Evolutionary conservation across 495 filamentous ascomycete species (phyloP).

Genomic region (Aspergillus sclerotioniger): DNA sequence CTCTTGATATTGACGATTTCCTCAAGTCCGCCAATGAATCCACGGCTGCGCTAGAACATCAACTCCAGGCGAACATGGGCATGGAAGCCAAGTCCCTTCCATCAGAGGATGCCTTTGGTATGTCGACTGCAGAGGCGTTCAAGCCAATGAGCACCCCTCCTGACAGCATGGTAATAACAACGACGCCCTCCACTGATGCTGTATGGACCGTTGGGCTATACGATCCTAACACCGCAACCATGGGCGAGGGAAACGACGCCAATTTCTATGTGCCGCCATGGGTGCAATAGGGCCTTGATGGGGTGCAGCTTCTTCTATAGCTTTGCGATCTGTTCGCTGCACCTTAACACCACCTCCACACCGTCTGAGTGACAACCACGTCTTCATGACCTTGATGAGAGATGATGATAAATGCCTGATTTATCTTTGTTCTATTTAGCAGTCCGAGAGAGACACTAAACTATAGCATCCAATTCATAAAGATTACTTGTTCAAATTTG

Average conservation of each 20-base stretch:
- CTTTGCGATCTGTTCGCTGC: constrained; percentile 26
- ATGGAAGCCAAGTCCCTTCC: constrained; percentile 39
- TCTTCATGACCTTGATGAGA: constrained; percentile 54
- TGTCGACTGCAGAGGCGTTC: constrained; percentile 30
- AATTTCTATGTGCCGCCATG: constrained; percentile 30
- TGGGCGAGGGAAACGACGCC: constrained; percentile 33
- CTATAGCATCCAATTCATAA: constrained; percentile 38
- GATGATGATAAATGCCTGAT: constrained; percentile 53
- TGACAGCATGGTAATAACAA: constrained; percentile 24
- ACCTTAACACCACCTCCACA: constrained; percentile 50
- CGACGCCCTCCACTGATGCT: constrained; percentile 32
- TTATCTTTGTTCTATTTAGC: constrained; percentile 41
- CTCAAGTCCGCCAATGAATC: constrained; percentile 53
- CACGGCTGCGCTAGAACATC: constrained; percentile 47
- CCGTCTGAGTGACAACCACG: constrained; percentile 33
- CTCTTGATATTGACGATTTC: constrained; percentile 62
- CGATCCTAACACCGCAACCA: constrained; percentile 30
- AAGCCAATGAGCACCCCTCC: constrained; percentile 23
- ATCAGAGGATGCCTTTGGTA: constrained; percentile 33
- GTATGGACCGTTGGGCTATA: constrained; percentile 41
- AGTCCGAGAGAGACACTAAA: constrained; percentile 39
- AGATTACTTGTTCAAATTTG: constrained; percentile 12
- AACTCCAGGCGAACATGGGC: constrained; percentile 44
- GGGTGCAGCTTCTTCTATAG: constrained; percentile 8
- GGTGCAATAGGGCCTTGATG: constrained; percentile 30